Conservation (phyloP, 108 stramenopile genomes). For the Discostella stelligeroides region DNA sequence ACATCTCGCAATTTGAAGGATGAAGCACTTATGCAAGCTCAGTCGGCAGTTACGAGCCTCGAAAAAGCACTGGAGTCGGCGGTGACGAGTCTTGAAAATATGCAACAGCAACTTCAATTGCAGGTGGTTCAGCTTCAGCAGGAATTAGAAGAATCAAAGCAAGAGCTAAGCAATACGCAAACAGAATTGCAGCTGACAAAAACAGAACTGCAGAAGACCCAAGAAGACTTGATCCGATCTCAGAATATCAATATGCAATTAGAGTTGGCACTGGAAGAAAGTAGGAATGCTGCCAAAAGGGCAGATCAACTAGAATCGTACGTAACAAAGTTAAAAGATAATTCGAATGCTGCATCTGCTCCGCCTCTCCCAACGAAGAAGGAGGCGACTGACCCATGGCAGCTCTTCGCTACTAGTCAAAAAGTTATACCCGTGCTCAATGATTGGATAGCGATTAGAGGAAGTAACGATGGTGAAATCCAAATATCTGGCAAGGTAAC, state of each 20-base stretch:
- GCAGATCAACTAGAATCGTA: constrained; percentile 23
- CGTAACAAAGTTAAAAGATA: constrained; percentile 15
- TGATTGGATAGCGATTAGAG: constrained; percentile 68
- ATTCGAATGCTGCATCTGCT: constrained; percentile 4
- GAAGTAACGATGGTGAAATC: constrained; percentile 53
- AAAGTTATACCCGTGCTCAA: constrained; percentile 58
- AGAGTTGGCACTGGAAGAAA: constrained; percentile 15
- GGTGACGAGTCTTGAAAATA: constrained; percentile 35
- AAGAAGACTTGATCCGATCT: constrained; percentile 16
- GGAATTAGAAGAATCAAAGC: constrained; percentile 11
- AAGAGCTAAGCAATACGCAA: constrained; percentile 5
- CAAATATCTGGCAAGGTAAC: constrained; percentile 65
- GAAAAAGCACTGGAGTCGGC: constrained; percentile 39
- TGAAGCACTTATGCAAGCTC: constrained; percentile 42
- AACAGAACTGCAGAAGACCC: constrained; percentile 8
- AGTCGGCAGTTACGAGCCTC: constrained; percentile 37
- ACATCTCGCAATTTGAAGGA: constrained; percentile 40
- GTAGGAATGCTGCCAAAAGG: constrained; percentile 11
- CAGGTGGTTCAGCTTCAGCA: constrained; percentile 21
- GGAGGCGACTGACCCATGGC: constrained; percentile 13
- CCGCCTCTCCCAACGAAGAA: neutral
- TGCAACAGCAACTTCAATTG: constrained; percentile 41
- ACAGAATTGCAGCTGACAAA: constrained; percentile 18
- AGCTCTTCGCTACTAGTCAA: constrained; percentile 26
- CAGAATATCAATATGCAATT: constrained; percentile 10